Base-by-base conservation (phyloP, 1,284 basidiomycete species). In the Trichosporon faecale region DNA sequence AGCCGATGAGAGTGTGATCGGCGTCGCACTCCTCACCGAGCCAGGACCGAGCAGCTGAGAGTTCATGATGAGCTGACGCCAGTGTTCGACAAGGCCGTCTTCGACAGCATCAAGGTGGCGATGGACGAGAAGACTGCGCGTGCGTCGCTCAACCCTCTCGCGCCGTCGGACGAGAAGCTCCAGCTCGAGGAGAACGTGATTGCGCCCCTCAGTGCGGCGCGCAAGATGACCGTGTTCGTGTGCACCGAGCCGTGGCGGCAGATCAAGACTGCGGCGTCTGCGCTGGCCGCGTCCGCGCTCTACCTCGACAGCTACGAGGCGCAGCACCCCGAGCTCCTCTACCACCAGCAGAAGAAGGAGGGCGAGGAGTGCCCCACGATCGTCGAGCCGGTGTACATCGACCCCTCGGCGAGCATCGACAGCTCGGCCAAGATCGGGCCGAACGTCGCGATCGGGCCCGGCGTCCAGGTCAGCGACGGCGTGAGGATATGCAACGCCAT, bases 111-210 rank as follows among this genome's bases (percentile, higher is more conserved):
- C 79, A 85, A 84, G 69, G 73, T 77, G 5, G 85, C 85, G 2
- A 86, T 86, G 84, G 85, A 86, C 71, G 77, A 80, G 27, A 86
- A 86, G 79, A 75, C 80, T n/a, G 79, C 80, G 68, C 77, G 79
- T 29, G 83, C 80, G 21, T 78, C 82, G 82, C 84, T 66, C 75
- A 83, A 85, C 73, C 84, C 84, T 0, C 77, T 85, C 21, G 74
- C 81, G 68, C 76, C 84, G 64, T 77, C 79, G 6, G 85, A 86
- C 75, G 85, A 87, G 68, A 84, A 85, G 69, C 78, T 87, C 14
- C 84, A 85, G 44, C 77, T 87, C 37, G 86, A 87, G 73, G 85
- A 86, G 76, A 86, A 87, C 73, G 85, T 87, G 60, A 83, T 87
- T 61, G 84, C 83, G 7, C 85, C 85, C 12, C 78, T 87, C 5